These are phyloP conservation scores for Leccinum ochraceum DNA, from an alignment of 768 basidiomycete species.

Conservation along the genomic window DNA sequence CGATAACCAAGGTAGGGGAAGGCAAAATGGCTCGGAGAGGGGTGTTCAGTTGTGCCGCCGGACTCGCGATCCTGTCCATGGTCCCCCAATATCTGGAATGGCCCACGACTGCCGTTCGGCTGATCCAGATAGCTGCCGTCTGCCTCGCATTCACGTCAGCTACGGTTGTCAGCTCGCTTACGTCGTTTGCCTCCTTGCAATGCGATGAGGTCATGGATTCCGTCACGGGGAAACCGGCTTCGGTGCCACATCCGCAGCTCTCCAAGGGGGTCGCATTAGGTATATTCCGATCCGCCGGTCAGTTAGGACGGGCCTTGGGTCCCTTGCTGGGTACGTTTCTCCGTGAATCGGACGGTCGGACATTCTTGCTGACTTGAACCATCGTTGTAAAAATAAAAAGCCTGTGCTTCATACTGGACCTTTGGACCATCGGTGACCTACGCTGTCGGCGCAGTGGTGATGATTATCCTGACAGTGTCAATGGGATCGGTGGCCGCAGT, in stretches of 20 bases:
- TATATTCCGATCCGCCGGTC: slow-evolving; percentile 87
- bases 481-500: slow-evolving; percentile 52
- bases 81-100: slow-evolving; percentile 57
- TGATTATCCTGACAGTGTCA: slow-evolving; percentile 54
- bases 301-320: slow-evolving; percentile 90
- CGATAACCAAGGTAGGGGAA: slow-evolving; percentile 74
- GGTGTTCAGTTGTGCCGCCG: slow-evolving; percentile 67
- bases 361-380: slow-evolving; percentile 13
- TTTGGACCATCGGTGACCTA: slow-evolving; percentile 84
- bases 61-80: slow-evolving; percentile 68
- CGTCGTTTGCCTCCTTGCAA: slow-evolving; percentile 87
- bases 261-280: slow-evolving; percentile 86
- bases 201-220: slow-evolving; percentile 74
- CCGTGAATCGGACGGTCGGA: neutral
- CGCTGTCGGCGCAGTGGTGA: slow-evolving; percentile 58
- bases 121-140: slow-evolving; percentile 70
- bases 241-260: slow-evolving; percentile 59
- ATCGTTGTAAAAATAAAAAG: slow-evolving; percentile 53
- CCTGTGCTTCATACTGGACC: slow-evolving; percentile 88
- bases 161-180: slow-evolving; percentile 92
- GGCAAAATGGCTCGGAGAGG: slow-evolving; percentile 83
- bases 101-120: slow-evolving; percentile 46
- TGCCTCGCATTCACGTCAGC: slow-evolving; percentile 94
- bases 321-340: slow-evolving; percentile 75
- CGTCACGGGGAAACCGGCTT: slow-evolving; percentile 53